These are phyloP conservation scores for Urostyla sp. DNA, from an alignment of 73 alveolate genomes.

Conservation along the genomic window DNA sequence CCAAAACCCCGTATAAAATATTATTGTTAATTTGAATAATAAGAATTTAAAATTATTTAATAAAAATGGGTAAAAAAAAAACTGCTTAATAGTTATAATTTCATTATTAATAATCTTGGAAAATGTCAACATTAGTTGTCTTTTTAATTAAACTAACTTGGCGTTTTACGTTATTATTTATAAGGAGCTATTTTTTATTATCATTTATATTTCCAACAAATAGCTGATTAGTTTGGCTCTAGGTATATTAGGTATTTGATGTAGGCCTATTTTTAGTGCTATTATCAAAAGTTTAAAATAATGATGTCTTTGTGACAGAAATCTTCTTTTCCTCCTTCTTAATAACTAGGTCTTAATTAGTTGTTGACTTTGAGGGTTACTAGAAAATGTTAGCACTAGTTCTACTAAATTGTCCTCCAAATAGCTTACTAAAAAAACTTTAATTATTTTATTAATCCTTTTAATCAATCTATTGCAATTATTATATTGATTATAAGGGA, in stretches of 20 bases:
- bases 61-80: too few relatives aligned
- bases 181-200: too few relatives aligned
- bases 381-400: neutral
- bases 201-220: too few relatives aligned
- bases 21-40: too few relatives aligned
- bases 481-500: neutral
- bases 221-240: constrained; percentile 6
- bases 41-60: too few relatives aligned
- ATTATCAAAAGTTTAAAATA: constrained; percentile 21
- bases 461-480: neutral
- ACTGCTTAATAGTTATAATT: too few relatives aligned
- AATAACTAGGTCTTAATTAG: neutral
- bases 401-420: neutral
- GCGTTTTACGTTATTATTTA: too few relatives aligned
- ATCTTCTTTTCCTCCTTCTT: too few relatives aligned
- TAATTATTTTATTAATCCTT: neutral
- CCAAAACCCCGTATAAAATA: too few relatives aligned
- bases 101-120: constrained; percentile 41
- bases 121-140: constrained; percentile 37
- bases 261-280: constrained; percentile 17
- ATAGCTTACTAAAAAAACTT: constrained; percentile 23
- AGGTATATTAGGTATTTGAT: constrained; percentile 11
- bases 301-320: too few relatives aligned
- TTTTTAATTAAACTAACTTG: too few relatives aligned
- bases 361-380: neutral